Conservation (phyloP, 2,329 filamentous ascomycete species). For the Sclerotinia nivalis region DNA sequence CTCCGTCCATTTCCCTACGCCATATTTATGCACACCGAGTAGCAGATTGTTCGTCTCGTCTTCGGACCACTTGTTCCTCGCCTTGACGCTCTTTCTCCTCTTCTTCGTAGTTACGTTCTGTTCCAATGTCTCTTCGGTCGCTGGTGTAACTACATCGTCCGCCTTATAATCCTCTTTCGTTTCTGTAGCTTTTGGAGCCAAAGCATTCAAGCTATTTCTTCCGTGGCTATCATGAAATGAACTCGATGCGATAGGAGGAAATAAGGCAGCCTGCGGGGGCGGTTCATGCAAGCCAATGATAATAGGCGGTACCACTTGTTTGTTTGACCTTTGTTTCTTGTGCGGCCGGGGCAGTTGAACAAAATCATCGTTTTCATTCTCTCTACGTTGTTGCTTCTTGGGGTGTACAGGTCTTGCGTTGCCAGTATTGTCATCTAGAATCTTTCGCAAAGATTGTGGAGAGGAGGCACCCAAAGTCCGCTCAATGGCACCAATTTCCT, state of each 20-base stretch:
- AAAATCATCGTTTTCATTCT: conserved; percentile 59
- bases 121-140: conserved; percentile 6
- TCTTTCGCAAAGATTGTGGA: conserved; percentile 41
- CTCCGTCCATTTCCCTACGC: conserved; percentile 65
- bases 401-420: conserved; percentile 38
- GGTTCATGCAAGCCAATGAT: conserved; percentile 65
- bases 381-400: conserved; percentile 55
- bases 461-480: conserved; percentile 39
- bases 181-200: conserved; percentile 30
- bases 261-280: conserved; percentile 58
- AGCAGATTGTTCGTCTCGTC: conserved; percentile 64
- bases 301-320: conserved; percentile 61
- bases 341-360: conserved; percentile 64
- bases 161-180: conserved; percentile 15
- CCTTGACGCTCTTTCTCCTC: conserved; percentile 56
- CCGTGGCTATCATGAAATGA: conserved; percentile 55
- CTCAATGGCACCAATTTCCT: conserved; percentile 21
- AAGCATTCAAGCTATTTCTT: conserved; percentile 41
- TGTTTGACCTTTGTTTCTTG: conserved; percentile 61
- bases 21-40: conserved; percentile 61
- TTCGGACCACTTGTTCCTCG: conserved; percentile 64
- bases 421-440: conserved; percentile 39
- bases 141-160: background rate
- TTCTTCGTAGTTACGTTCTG: conserved; percentile 45
- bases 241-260: conserved; percentile 61